These are phyloP conservation scores for Pterulicium gracile DNA, from an alignment of 1,284 basidiomycete species.

Conservation along the genomic window DNA sequence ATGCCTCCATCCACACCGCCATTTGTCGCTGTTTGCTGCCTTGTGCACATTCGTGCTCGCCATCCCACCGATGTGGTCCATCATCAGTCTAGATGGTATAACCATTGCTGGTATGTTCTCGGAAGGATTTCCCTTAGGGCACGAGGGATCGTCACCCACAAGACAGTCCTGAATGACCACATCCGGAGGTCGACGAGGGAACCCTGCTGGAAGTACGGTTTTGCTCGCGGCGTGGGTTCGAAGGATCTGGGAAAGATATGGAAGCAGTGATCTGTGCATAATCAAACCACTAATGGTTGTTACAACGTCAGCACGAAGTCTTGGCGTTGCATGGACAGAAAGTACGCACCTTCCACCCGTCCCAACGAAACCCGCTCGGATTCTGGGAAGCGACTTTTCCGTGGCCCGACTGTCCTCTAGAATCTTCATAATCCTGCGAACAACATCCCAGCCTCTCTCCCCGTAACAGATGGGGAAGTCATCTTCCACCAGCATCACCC, in stretches of 20 bases:
- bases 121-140: conserved; percentile 13
- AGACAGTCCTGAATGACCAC: conserved; percentile 32
- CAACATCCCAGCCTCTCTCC: conserved; percentile 19
- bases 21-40: conserved; percentile 20
- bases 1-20: conserved; percentile 32
- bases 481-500: conserved; percentile 32
- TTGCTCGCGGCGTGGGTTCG: conserved; percentile 19
- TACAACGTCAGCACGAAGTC: too few species aligned
- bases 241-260: conserved; percentile 20
- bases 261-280: conserved; percentile 24
- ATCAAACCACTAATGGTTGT: conserved; percentile 33
- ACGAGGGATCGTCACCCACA: conserved; percentile 23
- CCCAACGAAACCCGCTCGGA: conserved; percentile 26
- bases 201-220: conserved; percentile 18
- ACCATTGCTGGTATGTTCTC: conserved; percentile 15
- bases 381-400: too few species aligned
- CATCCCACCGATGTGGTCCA: conserved; percentile 28
- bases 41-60: conserved; percentile 22
- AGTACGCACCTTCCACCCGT: too few species aligned
- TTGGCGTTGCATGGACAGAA: too few species aligned
- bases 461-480: conserved; percentile 30
- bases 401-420: too few species aligned
- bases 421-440: conserved; percentile 22
- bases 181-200: conserved; percentile 23
- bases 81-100: conserved; percentile 27